Evolutionary conservation across 1,284 basidiomycete genomes (phyloP), one percentile per base, ranked within the genome.

Genomic region (Malassezia pachydermatis): DNA sequence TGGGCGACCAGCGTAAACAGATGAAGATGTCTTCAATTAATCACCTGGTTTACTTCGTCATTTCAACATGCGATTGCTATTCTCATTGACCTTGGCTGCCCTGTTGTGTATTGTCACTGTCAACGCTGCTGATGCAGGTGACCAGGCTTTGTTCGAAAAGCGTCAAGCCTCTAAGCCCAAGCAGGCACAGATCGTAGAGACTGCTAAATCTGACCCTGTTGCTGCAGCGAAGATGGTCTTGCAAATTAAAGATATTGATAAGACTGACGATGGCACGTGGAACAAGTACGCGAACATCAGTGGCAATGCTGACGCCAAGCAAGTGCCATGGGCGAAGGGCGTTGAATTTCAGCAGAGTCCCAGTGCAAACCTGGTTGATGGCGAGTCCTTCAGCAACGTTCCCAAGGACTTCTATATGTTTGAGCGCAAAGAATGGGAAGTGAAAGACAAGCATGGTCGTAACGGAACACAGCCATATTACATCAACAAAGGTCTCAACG

Each of bases 341-440:
- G 55, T 61, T 1, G 25, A 45, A 19, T 60, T 51, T 14, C 29
- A 53, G 10, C 29, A 48, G 16, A 59, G 52, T 45, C 59, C 62
- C 2, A 48, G 29, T 17, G 62, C 62, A 13, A 49, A 40, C 35
- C 30, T 46, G 4, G 50, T 55, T 9, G 48, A 39, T 5, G 88
- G 88, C 2, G 68, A 62, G 60, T 14, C 52, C 13, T 44, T 29
- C 1, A 42, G 23, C 17, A 16, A n/a, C 9, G 37, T 70, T 0
- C 66, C 67, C 2, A 28, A 51, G 1, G 44, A 10, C 17, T 41
- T 67, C 8, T 25, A 41, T 6, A 55, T 45, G 11, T 69, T 68
- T 52, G 46, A 51, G 19, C 48, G 67, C 20, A 63, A 66, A 49
- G 48, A 56, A 10, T 57, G 58, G 4, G 43, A 44, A 27, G 54